A percentile compares a stretch with the other conserved stretches of the same genome.
Evolutionary conservation across 192 early-diverging fungal genomes (phyloP).

Genomic region (Coemansia umbellata): DNA sequence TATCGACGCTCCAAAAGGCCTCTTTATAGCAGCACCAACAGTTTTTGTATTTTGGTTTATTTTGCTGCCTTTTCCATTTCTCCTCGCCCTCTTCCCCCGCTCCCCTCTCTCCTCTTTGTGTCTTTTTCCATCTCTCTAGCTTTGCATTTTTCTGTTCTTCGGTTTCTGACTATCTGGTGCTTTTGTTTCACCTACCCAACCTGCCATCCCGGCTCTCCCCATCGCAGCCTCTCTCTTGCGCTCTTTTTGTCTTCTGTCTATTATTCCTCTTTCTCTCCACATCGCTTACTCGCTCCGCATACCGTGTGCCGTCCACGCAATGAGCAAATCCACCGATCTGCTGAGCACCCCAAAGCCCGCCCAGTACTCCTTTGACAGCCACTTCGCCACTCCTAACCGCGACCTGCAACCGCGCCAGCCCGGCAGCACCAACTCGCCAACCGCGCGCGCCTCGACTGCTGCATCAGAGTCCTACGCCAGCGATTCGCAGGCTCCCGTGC

Average conservation of each 20-base stretch:
- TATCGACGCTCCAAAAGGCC: neutral
- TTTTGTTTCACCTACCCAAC: constrained; percentile 6
- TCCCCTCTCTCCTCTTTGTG: constrained; percentile 3
- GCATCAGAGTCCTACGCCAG: neutral
- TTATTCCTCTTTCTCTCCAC: neutral
- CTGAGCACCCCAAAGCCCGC: constrained; percentile 28
- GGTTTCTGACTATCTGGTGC: neutral
- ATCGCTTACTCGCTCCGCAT: neutral
- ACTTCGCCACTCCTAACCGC: constrained; percentile 6
- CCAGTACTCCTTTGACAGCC: constrained; percentile 20
- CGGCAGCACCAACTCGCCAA: constrained; percentile 7
- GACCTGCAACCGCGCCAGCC: neutral
- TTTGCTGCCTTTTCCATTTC: constrained; percentile 4
- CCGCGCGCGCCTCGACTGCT: constrained; percentile 4
- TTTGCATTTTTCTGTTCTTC: constrained; percentile 1
- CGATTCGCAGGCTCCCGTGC: constrained; percentile 57
- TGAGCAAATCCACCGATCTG: constrained; percentile 29
- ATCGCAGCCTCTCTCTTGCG: neutral
- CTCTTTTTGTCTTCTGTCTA: neutral
- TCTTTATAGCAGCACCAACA: neutral
- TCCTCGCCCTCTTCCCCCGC: neutral
- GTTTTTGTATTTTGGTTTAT: constrained; percentile 4
- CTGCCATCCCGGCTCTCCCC: neutral
- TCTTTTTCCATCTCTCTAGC: neutral
- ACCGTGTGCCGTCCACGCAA: neutral